Evolutionary conservation across 441 rosid genomes (phyloP), one percentile per base, ranked within the genome.

Genomic region (Theobroma grandiflorum): DNA sequence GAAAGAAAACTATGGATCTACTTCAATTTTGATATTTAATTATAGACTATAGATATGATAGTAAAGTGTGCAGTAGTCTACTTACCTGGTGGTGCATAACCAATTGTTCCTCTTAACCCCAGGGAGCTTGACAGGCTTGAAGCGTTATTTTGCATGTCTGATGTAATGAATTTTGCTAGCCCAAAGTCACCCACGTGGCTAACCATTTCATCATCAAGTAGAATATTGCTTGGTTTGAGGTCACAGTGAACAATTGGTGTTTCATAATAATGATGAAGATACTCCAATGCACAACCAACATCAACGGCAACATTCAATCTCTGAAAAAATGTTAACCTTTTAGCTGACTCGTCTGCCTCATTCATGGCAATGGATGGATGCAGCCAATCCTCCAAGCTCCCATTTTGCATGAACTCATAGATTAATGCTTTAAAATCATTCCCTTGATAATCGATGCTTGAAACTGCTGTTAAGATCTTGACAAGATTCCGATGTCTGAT

Each of bases 401-500:
- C 71, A 38, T 66, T 38, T 8, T 1, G 31, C 71, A 74, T 74
- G 20, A 74, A 74, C 77, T 74, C 77, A 38, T 53, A 74, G 6
- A 74, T n/a, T 20, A 74, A 40, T 1, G 77, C 77, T 55, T 74
- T 74, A 12, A 74, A 57, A 38, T 57, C 77, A 37, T 74, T 74
- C 0, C 64, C 49, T 11, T 55, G 33, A 43, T 74, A 57, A 22
- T 57, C 65, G 1, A 57, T 35, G 20, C 52, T 15, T 38, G 65
- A 73, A 58, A 20, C 3, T 2, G 35, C 66, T 0, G 69, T 73
- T 38, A 73, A 11, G n/a, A 73, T 1, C 15, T 72, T 73, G 8
- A 73, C 77, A 73, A 73, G 77, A 38, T 73, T 73, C 2, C 65
- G 37, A 38, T 73, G 77, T 58, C 63, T 59, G 45, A 73, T 37